A percentile compares a stretch with the other conserved stretches of the same genome.
phyloP scores from a whole-genome alignment of 192 early-diverging fungal species.

The Linnemannia zychae region DNA sequence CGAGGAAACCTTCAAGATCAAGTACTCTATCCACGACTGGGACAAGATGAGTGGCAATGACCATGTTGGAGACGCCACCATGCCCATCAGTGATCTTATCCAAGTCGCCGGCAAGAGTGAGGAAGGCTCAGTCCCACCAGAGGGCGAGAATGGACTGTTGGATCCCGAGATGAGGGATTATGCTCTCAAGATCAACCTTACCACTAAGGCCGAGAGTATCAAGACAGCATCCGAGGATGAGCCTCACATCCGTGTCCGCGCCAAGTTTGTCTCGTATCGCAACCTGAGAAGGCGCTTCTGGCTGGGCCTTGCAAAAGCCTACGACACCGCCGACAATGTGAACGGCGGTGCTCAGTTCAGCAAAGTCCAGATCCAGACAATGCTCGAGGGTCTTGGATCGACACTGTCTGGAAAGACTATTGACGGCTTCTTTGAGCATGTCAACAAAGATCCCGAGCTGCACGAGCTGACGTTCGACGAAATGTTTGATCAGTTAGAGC shows the following conservation, averaged over 20 bases:
- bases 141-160: constrained; percentile 13
- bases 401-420: constrained; percentile 76
- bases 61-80: constrained; percentile 63
- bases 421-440: constrained; percentile 65
- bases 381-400: constrained; percentile 80
- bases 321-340: constrained; percentile 63
- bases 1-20: constrained; percentile 61
- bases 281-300: constrained; percentile 79
- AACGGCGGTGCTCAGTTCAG: constrained; percentile 46
- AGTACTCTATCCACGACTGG: constrained; percentile 80
- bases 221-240: constrained; percentile 55
- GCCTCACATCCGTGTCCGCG: constrained; percentile 66
- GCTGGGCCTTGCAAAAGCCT: constrained; percentile 70
- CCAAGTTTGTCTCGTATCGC: constrained; percentile 77
- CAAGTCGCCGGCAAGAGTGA: constrained; percentile 45
- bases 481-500: constrained; percentile 71
- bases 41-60: constrained; percentile 81
- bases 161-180: constrained; percentile 61
- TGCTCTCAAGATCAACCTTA: constrained; percentile 54
- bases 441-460: constrained; percentile 58
- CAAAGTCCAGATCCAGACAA: constrained; percentile 72
- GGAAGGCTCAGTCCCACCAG: neutral
- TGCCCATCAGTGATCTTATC: constrained; percentile 68
- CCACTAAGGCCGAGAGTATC: constrained; percentile 9
- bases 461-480: constrained; percentile 79